phyloP scores from a whole-genome alignment of 148 eudicot genomes.

The Silene conica region DNA sequence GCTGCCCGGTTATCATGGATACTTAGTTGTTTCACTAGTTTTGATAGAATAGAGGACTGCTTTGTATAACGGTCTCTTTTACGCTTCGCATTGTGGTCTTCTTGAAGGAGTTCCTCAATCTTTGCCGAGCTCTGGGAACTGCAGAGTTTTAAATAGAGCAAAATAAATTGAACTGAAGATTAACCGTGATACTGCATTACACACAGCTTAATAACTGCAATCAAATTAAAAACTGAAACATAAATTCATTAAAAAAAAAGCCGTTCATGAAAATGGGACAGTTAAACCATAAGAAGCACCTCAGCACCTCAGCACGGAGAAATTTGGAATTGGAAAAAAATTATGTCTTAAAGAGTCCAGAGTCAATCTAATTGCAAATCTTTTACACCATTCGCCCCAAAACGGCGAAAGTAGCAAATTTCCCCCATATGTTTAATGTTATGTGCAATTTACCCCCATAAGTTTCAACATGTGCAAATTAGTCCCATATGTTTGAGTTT shows the following conservation, averaged over 20 bases:
- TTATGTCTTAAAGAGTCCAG: background rate
- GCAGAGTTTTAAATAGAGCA: background rate
- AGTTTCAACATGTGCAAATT: too few relatives aligned
- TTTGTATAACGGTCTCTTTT: constrained; percentile 79
- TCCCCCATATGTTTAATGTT: too few relatives aligned
- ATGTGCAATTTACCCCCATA: too few relatives aligned
- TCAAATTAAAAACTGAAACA: background rate
- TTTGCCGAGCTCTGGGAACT: constrained; percentile 77
- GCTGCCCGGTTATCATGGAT: constrained; percentile 89
- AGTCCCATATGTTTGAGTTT: too few relatives aligned
- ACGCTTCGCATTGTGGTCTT: constrained; percentile 83
- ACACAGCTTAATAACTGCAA: background rate
- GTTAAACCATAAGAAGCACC: background rate
- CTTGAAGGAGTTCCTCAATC: constrained; percentile 92
- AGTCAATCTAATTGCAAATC: background rate
- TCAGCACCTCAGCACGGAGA: background rate
- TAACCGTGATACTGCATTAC: background rate
- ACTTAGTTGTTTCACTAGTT: constrained; percentile 83
- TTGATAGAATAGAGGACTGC: constrained; percentile 82
- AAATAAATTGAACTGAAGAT: background rate
- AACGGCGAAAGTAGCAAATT: too few relatives aligned
- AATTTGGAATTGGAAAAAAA: background rate
- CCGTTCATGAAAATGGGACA: background rate
- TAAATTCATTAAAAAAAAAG: background rate
- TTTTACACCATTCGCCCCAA: background rate